Evolutionary conservation across 2,329 filamentous ascomycete species (phyloP).

Genomic region (Trichoderma sp.): DNA sequence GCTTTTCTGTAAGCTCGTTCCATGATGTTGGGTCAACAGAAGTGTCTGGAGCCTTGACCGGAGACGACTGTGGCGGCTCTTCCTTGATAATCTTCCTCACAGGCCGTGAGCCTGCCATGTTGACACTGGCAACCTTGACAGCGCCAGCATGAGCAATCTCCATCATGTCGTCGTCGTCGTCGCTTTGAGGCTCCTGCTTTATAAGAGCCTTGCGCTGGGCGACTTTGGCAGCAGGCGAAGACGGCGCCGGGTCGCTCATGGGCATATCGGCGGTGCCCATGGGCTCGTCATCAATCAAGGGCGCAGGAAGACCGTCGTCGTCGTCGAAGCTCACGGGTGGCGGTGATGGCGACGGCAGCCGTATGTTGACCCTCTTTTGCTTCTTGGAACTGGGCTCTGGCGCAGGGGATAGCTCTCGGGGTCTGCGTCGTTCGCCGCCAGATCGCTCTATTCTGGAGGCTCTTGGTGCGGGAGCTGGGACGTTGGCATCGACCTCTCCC

Average conservation of each 20-base stretch:
- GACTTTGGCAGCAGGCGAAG: constrained; percentile 81
- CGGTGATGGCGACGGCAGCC: constrained; percentile 47
- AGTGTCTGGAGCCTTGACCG: constrained; percentile 59
- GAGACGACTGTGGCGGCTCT: constrained; percentile 68
- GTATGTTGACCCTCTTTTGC: constrained; percentile 54
- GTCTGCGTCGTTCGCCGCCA: constrained; percentile 70
- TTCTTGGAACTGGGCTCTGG: constrained; percentile 58
- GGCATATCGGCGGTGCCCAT: constrained; percentile 51
- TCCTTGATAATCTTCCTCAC: constrained; percentile 73
- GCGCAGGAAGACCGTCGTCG: constrained; percentile 56
- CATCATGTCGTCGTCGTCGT: constrained; percentile 81
- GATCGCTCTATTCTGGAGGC: constrained; percentile 67
- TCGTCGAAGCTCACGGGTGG: constrained; percentile 49
- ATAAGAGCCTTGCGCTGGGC: constrained; percentile 67
- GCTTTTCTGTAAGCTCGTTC: constrained; percentile 81
- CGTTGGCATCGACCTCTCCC: constrained; percentile 82
- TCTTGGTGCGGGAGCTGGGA: constrained; percentile 54
- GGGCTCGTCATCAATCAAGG: constrained; percentile 63
- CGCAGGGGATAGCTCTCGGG: constrained; percentile 77
- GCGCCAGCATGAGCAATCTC: constrained; percentile 79
- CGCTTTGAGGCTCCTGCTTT: constrained; percentile 57
- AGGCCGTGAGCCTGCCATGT: constrained; percentile 74
- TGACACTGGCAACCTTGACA: constrained; percentile 71
- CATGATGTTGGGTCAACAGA: constrained; percentile 79
- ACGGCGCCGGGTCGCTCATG: constrained; percentile 86